phyloP scores from a whole-genome alignment of 345 rosid genomes.

The Moricandia moricandioides region DNA sequence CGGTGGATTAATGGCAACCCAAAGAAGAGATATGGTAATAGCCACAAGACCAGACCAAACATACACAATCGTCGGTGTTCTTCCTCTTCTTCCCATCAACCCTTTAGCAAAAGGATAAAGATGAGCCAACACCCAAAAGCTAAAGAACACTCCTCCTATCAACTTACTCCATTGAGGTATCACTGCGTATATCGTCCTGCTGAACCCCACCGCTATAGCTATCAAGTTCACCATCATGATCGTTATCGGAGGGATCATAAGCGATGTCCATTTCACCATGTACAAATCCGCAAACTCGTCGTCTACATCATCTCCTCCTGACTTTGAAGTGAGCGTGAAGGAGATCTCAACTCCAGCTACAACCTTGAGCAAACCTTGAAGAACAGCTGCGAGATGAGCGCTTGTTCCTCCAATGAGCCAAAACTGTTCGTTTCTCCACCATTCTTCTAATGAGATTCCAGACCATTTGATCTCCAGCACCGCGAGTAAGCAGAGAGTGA shows the following conservation, averaged over 20 bases:
- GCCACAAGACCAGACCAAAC: conserved; percentile 98
- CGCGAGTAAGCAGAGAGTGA: conserved; percentile 76
- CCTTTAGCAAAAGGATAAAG: conserved; percentile 96
- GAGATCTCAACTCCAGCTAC: conserved; percentile 85
- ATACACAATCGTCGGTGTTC: conserved; percentile 91
- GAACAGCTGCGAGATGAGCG: conserved; percentile 94
- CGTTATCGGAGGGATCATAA: conserved; percentile 88
- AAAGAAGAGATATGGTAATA: conserved; percentile 89
- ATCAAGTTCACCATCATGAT: conserved; percentile 92
- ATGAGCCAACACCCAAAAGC: conserved; percentile 98
- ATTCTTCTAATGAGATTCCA: conserved; percentile 84
- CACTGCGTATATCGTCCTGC: conserved; percentile 82
- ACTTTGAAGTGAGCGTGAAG: conserved; percentile 84
- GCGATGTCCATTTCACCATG: conserved; percentile 72
- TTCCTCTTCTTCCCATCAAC: conserved; percentile 95
- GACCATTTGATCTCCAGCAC: conserved; percentile 98
- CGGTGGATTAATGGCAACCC: conserved; percentile 95
- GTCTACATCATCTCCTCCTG: conserved; percentile 81
- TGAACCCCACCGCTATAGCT: conserved; percentile 87
- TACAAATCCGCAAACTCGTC: conserved; percentile 95
- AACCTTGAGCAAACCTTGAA: conserved; percentile 87
- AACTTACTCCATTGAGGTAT: conserved; percentile 86
- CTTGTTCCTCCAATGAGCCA: conserved; percentile 99
- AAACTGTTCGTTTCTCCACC: conserved; percentile 99
- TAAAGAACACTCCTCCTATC: conserved; percentile 93